Percentiles rank a stretch among this genome's conserved stretches.
These are phyloP conservation scores for Boletus patriciae DNA, from an alignment of 768 basidiomycete species.

Conservation along the genomic window DNA sequence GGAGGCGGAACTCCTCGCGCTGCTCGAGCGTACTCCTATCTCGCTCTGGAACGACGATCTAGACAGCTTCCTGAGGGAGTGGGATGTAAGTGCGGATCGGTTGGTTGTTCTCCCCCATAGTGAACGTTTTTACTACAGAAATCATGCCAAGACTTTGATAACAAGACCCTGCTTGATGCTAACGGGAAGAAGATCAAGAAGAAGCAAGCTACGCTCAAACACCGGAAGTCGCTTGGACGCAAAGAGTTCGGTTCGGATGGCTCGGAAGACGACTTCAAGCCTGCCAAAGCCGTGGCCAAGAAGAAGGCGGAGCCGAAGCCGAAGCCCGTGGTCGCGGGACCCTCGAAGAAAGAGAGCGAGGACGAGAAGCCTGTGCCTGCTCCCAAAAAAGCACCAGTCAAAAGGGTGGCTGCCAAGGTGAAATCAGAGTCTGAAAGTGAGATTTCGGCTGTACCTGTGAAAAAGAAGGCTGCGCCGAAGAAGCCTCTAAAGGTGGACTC, in stretches of 20 bases:
- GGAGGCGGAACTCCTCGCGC: conserved; percentile 71
- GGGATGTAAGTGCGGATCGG: conserved; percentile 63
- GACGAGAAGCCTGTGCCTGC: conserved; percentile 32
- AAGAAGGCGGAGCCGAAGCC: conserved; percentile 33
- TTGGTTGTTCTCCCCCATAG: background rate
- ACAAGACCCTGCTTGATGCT: conserved; percentile 45
- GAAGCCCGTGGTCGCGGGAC: conserved; percentile 33
- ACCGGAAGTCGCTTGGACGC: conserved; percentile 52
- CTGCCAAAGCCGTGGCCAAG: conserved; percentile 47
- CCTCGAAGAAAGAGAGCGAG: conserved; percentile 48
- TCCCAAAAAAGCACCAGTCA: conserved; percentile 34
- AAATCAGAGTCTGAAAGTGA: conserved; percentile 44
- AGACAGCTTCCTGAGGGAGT: conserved; percentile 77
- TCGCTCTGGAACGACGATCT: conserved; percentile 91
- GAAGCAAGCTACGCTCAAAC: conserved; percentile 55
- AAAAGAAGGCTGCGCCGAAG: conserved; percentile 21
- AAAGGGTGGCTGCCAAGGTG: conserved; percentile 33
- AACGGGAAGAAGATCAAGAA: conserved; percentile 55
- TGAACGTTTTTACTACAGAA: conserved; percentile 31
- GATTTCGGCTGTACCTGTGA: conserved; percentile 26
- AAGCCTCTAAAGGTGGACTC: conserved; percentile 33
- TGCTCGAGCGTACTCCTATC: conserved; percentile 77
- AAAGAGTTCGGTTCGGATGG: conserved; percentile 37
- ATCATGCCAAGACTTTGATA: conserved; percentile 44
- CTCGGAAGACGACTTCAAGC: conserved; percentile 58